Percentiles rank a stretch among this genome's conserved stretches.
These are phyloP conservation scores for Syzygium malaccense DNA, from an alignment of 441 rosid genomes.

Conservation along the genomic window DNA sequence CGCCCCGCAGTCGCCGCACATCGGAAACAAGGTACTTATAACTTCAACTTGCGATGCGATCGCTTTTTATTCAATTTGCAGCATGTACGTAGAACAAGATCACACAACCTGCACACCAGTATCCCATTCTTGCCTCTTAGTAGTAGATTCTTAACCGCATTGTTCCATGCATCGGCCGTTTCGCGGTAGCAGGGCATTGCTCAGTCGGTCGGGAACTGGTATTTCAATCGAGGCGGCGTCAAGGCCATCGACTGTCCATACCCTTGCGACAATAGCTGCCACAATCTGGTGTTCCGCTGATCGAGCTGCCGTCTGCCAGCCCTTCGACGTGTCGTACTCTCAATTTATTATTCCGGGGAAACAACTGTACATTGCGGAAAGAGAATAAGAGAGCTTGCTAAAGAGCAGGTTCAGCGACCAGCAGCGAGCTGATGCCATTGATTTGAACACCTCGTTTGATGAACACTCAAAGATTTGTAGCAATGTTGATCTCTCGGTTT, in stretches of 20 bases:
- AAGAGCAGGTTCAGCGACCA: background rate
- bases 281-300: slow-evolving; percentile 16
- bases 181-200: slow-evolving; percentile 15
- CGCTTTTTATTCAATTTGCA: background rate
- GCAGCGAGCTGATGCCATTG: background rate
- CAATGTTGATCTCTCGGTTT: background rate
- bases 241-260: slow-evolving; percentile 20
- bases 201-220: slow-evolving; percentile 18
- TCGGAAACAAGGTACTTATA: slow-evolving; percentile 16
- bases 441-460: background rate
- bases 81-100: background rate
- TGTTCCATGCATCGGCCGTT: background rate
- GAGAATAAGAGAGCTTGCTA: background rate
- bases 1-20: slow-evolving; percentile 15
- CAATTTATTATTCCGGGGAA: background rate
- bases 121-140: background rate
- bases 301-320: background rate
- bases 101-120: background rate
- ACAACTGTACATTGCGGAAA: background rate
- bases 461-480: background rate
- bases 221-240: background rate
- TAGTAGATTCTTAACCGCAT: background rate
- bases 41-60: background rate
- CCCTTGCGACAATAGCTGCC: slow-evolving; percentile 24
- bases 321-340: background rate